Evolutionary conservation across 2,329 filamentous ascomycete genomes (phyloP), one percentile per base, ranked within the genome.

Genomic region (Epichloe gansuensis): DNA sequence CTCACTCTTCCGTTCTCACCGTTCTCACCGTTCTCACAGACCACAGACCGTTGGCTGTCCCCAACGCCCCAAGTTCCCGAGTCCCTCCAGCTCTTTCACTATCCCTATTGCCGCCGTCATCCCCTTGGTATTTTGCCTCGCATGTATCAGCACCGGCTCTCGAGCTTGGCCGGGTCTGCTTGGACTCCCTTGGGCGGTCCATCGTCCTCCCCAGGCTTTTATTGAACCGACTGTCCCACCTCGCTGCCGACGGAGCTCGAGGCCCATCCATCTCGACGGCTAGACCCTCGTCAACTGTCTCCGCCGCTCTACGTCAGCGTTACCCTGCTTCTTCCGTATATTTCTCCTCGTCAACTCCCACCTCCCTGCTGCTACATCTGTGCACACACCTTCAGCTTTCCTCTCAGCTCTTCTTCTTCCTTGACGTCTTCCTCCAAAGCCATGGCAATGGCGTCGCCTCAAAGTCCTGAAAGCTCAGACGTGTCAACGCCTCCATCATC

Each of bases 401-500:
- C 35, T 52, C 31, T 51, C 51, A n/a, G 21, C 52, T 41, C 50
- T 48, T 48, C 55, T 34, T 45, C 50, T 45, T 46, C 54, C n/a
- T 45, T 52, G 23, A 52, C 55, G 21, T 56, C 50, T 50, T 34
- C 53, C 52, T 55, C 54, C 53, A 52, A 53, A 50, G 55, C 57
- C 51, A 57, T 60, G 58, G 58, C 61, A 57, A 64, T 64, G 65
- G 61, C 65, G 56, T 61, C 64, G 54, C 58, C 60, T 67, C 66
- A 70, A 65, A 77, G 70, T 59, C 70, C 71, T 61, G 68, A 69
- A 61, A 72, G 68, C 61, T 70, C 70, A 64, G 75, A 79, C 68
- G 72, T 76, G 63, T 73, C 73, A 63, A 78, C 76, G 52, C 76
- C 77, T 65, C 73, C 74, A 60, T 79, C 77, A 48, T 67, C 70